These are phyloP conservation scores for Pythium insidiosum DNA, from an alignment of 352 stramenopile species.

Conservation along the genomic window DNA sequence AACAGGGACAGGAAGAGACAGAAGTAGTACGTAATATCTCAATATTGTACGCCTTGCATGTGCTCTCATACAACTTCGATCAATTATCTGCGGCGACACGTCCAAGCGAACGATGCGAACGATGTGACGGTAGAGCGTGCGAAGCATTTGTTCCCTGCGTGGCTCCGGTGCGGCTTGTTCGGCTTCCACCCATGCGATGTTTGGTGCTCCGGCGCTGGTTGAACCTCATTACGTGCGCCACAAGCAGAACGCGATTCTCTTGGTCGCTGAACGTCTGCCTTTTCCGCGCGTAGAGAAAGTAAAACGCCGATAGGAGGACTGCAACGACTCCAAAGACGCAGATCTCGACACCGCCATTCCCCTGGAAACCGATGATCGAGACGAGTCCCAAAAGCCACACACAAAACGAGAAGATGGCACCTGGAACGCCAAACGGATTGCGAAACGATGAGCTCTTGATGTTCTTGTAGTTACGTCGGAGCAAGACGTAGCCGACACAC, in stretches of 20 bases:
- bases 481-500: conserved; percentile 21
- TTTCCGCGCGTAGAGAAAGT: conserved; percentile 6
- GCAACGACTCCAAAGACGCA: conserved; percentile 7
- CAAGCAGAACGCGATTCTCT: conserved; percentile 13
- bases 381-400: conserved; percentile 10
- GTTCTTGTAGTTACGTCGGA: conserved; percentile 12
- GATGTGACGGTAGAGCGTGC: no score
- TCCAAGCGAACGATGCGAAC: no score
- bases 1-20: no score
- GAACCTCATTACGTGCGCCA: no score
- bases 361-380: conserved; percentile 3
- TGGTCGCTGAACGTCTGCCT: conserved; percentile 12
- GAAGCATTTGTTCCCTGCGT: no score
- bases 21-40: no score
- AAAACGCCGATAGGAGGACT: conserved; percentile 8
- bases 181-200: no score
- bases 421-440: conserved; percentile 11
- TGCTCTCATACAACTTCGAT: no score
- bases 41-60: no score
- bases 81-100: no score
- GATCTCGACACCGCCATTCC: conserved; percentile 8
- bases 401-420: conserved; percentile 7
- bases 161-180: no score
- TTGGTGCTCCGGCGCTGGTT: conserved; percentile 10
- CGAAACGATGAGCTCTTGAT: conserved; percentile 10